These are phyloP conservation scores for Clarireedia monteithiana DNA, from an alignment of 2,329 filamentous ascomycete species.

Conservation along the genomic window DNA sequence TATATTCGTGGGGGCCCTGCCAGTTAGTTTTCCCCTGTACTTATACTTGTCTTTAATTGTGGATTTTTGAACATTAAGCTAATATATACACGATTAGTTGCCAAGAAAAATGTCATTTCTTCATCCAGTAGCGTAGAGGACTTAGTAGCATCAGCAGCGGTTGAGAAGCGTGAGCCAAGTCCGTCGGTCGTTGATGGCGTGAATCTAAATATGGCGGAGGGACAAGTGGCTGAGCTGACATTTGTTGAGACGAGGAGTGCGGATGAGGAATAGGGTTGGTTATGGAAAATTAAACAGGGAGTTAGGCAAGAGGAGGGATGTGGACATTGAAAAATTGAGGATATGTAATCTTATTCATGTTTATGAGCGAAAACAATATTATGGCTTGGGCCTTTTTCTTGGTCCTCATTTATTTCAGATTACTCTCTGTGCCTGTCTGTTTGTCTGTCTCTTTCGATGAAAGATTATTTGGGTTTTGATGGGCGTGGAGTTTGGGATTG, in stretches of 20 bases:
- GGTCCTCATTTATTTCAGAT: no score
- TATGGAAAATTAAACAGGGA: background rate
- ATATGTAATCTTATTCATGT: conserved; percentile 1
- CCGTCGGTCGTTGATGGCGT: conserved; percentile 23
- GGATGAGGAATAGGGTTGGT: conserved; percentile 13
- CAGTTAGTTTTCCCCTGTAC: conserved; percentile 12
- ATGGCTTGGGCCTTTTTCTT: background rate
- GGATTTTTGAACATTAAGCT: background rate
- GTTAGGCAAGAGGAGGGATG: background rate
- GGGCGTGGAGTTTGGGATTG: no score
- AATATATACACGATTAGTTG: background rate
- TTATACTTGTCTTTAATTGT: background rate
- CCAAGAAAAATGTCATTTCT: conserved; percentile 7
- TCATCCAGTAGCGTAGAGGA: conserved; percentile 9
- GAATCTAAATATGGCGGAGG: conserved; percentile 25
- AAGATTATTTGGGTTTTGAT: no score
- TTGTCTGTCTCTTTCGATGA: no score
- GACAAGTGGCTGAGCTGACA: conserved; percentile 26
- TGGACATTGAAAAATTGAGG: background rate
- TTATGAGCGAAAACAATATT: background rate
- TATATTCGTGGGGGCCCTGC: conserved; percentile 22
- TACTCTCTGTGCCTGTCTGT: no score
- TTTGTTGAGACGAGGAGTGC: conserved; percentile 25
- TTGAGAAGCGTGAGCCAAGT: conserved; percentile 16
- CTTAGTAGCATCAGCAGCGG: background rate